Percentiles rank a stretch among this genome's conserved stretches.
Evolutionary conservation across 805 yeast genomes (phyloP).

Genomic region (Suhomyces xylopsoci): DNA sequence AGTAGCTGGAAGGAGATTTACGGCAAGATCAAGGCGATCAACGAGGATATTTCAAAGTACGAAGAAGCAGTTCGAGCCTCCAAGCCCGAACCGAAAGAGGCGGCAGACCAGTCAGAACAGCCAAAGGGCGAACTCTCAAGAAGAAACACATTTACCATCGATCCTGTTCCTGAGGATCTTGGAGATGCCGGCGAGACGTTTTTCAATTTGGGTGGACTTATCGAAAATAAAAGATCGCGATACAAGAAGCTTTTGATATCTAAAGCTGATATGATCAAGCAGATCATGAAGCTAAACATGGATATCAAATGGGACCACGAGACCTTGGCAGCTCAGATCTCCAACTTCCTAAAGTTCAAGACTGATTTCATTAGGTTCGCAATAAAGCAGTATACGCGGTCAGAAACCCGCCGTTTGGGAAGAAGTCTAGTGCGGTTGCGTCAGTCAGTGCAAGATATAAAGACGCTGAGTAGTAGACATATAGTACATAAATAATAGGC

Average conservation of each 20-base stretch:
- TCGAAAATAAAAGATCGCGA: constrained; percentile 51
- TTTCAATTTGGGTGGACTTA: constrained; percentile 36
- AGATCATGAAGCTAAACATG: constrained; percentile 41
- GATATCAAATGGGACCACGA: constrained; percentile 59
- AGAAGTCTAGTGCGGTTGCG: not conserved
- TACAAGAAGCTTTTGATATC: constrained; percentile 43
- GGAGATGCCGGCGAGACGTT: constrained; percentile 19
- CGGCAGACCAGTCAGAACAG: not conserved
- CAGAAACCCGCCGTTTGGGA: constrained; percentile 16
- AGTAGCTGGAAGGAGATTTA: constrained; percentile 31
- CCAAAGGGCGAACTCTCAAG: constrained; percentile 9
- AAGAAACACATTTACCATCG: constrained; percentile 15
- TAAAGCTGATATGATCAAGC: constrained; percentile 40
- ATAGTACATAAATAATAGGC: too few relatives aligned
- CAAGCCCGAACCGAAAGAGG: not conserved
- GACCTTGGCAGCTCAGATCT: constrained; percentile 57
- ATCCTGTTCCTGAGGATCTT: constrained; percentile 11
- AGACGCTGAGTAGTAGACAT: too few relatives aligned
- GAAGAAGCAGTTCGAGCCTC: constrained; percentile 14
- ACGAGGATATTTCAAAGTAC: constrained; percentile 26
- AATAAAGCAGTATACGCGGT: constrained; percentile 27
- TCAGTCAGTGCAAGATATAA: not conserved
- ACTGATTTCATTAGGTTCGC: constrained; percentile 37
- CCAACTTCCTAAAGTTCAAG: constrained; percentile 54
- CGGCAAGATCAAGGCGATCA: constrained; percentile 22